Conservation (phyloP, 1,284 basidiomycete genomes). For the Trichosporon ovoides region DNA sequence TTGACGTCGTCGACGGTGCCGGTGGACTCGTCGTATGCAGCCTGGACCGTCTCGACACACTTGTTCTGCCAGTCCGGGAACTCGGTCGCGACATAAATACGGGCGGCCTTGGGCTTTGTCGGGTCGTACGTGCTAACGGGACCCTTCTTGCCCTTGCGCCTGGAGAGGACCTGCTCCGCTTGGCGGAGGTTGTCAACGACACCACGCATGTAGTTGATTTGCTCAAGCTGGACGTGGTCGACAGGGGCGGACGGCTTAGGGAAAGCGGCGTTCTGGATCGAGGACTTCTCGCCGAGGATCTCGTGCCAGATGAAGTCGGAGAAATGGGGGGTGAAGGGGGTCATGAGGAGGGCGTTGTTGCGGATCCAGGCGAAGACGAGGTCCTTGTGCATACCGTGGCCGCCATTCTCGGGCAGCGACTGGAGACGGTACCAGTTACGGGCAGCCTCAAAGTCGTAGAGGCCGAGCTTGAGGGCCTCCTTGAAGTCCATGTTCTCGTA, state of each 20-base stretch:
- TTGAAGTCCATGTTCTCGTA: conserved; percentile 87
- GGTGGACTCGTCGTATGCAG: conserved; percentile 59
- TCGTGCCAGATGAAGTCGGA: conserved; percentile 83
- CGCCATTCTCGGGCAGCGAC: conserved; percentile 61
- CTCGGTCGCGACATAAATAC: conserved; percentile 80
- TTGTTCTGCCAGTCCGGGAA: conserved; percentile 94
- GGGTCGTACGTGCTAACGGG: conserved; percentile 60
- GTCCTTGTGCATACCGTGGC: conserved; percentile 77
- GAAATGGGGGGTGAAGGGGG: conserved; percentile 91
- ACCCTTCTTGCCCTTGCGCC: conserved; percentile 54
- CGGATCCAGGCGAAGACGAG: conserved; percentile 74
- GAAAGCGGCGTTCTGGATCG: conserved; percentile 69
- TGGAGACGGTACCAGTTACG: conserved; percentile 97
- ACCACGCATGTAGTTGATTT: conserved; percentile 60
- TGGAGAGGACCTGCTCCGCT: conserved; percentile 71
- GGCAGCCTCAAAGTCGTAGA: conserved; percentile 88
- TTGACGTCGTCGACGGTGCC: conserved; percentile 77
- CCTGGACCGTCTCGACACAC: conserved; percentile 70
- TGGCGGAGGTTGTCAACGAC: conserved; percentile 67
- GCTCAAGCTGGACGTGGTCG: conserved; percentile 57
- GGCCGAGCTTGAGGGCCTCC: conserved; percentile 88
- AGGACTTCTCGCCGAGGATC: conserved; percentile 66
- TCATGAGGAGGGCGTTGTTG: conserved; percentile 67
- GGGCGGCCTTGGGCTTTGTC: conserved; percentile 74
- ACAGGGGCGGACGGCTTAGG: conserved; percentile 54